A percentile compares a stretch with the other conserved stretches of the same genome.
These are phyloP conservation scores for Eustoma russellianum DNA, from an alignment of 257 asterid genomes.

Conservation along the genomic window DNA sequence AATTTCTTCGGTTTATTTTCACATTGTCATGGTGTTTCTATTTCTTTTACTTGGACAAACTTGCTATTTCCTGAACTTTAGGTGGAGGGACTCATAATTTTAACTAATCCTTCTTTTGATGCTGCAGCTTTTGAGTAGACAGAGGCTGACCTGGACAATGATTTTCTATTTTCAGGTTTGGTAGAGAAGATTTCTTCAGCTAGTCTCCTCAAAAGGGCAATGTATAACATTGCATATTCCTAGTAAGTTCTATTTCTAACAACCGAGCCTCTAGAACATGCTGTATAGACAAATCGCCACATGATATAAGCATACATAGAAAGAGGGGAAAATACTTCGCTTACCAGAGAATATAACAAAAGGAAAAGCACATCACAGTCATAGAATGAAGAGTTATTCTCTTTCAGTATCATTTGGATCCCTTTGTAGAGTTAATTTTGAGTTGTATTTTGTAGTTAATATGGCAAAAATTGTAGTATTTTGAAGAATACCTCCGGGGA, in stretches of 20 bases:
- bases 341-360: too few relatives aligned
- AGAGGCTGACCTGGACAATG: neutral
- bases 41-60: neutral
- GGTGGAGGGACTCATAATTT: neutral
- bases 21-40: neutral
- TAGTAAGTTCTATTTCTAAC: constrained; percentile 37
- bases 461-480: too few relatives aligned
- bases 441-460: too few relatives aligned
- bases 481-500: too few relatives aligned
- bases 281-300: too few relatives aligned
- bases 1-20: neutral
- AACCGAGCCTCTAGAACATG: too few relatives aligned
- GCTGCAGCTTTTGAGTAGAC: neutral
- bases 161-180: constrained; percentile 36
- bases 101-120: neutral
- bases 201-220: constrained; percentile 38
- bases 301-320: neutral
- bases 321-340: neutral
- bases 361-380: too few relatives aligned
- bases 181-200: constrained; percentile 56
- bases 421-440: too few relatives aligned
- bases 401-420: too few relatives aligned
- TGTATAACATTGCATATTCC: constrained; percentile 59
- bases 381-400: too few relatives aligned
- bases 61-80: neutral